Evolutionary conservation across 345 rosid genomes (phyloP).

Genomic region (Rhizophora apiculata): DNA sequence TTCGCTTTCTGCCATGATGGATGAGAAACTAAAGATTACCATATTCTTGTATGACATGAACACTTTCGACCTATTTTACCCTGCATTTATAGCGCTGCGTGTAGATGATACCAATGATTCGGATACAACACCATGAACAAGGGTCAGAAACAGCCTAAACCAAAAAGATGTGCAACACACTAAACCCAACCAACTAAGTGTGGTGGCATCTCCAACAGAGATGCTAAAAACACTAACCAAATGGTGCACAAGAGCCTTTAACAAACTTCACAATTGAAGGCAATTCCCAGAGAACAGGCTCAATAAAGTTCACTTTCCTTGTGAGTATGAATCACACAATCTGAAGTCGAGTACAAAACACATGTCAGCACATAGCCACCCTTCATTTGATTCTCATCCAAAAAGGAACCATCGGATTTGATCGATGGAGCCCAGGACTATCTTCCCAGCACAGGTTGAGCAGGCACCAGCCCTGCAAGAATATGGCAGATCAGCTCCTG

Average conservation of each 20-base stretch:
- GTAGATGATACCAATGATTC: too few relatives aligned
- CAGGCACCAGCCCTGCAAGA: conserved; percentile 33
- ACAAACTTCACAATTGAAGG: not conserved
- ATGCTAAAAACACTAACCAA: not conserved
- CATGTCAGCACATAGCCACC: conserved; percentile 26
- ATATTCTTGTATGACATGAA: too few relatives aligned
- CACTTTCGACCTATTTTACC: too few relatives aligned
- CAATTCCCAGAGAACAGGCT: not conserved
- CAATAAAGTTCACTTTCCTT: conserved; percentile 28
- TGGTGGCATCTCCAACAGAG: not conserved
- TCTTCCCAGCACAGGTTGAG: conserved; percentile 31
- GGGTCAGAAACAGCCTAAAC: not conserved
- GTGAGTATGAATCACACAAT: conserved; percentile 28
- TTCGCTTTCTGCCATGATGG: too few relatives aligned
- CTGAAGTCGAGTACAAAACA: conserved; percentile 23
- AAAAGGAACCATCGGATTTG: conserved; percentile 28
- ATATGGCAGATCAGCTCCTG: conserved; percentile 30
- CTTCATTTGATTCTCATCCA: conserved; percentile 20
- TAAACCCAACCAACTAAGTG: not conserved
- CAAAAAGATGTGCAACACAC: not conserved
- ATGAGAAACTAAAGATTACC: too few relatives aligned
- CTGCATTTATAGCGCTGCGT: too few relatives aligned
- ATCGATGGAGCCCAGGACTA: conserved; percentile 17
- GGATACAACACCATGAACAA: too few relatives aligned
- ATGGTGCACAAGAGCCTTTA: not conserved